Conservation (phyloP, 495 filamentous ascomycete genomes). For the Neurospora terricola region DNA sequence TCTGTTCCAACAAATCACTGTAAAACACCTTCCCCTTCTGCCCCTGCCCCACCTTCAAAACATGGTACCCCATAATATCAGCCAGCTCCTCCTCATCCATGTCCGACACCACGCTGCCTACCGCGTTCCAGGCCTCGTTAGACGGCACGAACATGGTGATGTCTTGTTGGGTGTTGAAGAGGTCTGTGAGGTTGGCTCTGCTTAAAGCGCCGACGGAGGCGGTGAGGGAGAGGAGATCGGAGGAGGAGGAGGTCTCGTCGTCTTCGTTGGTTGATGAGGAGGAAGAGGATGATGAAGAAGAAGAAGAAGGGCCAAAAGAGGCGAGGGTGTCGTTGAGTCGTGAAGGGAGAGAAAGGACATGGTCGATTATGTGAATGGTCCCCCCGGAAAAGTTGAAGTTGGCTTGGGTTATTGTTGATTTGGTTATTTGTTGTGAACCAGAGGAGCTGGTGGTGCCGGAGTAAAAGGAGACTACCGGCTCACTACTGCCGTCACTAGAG, state of each 20-base stretch:
- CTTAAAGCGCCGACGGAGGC: conserved; percentile 47
- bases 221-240: conserved; percentile 29
- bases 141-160: conserved; percentile 52
- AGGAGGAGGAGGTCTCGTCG: conserved; percentile 11
- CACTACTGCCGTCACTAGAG: conserved; percentile 13
- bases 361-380: conserved; percentile 56
- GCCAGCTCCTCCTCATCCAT: conserved; percentile 8
- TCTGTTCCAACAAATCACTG: conserved; percentile 23
- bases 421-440: background rate
- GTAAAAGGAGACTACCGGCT: conserved; percentile 21
- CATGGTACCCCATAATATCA: conserved; percentile 19
- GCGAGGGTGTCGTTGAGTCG: conserved; percentile 37
- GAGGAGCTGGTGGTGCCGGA: conserved; percentile 22
- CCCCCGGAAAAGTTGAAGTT: conserved; percentile 54
- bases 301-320: background rate
- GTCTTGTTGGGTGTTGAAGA: conserved; percentile 32
- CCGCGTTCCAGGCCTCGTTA: conserved; percentile 17
- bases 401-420: conserved; percentile 12
- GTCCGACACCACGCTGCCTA: conserved; percentile 10
- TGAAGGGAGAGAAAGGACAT: conserved; percentile 44
- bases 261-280: background rate
- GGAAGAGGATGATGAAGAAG: background rate
- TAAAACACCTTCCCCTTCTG: conserved; percentile 40
- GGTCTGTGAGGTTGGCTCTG: conserved; percentile 29
- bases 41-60: conserved; percentile 21